Percentiles rank a stretch among this genome's conserved stretches.
Evolutionary conservation across 2,329 filamentous ascomycete species (phyloP).

Genomic region (Lachnellula cervina): DNA sequence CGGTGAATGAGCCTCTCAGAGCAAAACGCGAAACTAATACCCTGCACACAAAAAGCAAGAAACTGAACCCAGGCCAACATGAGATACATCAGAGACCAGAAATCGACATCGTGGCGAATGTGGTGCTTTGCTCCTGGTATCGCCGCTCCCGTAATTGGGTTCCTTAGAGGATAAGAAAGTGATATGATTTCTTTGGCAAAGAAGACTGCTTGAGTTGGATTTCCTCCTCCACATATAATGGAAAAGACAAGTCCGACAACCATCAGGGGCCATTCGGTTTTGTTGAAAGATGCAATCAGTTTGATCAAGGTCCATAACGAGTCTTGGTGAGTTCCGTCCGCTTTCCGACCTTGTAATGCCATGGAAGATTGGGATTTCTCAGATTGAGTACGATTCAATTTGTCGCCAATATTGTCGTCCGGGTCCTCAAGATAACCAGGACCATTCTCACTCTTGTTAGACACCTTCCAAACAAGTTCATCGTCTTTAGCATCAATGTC

Average conservation of each 20-base stretch:
- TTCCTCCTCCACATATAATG: slow-evolving; percentile 73
- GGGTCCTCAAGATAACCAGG: slow-evolving; percentile 48
- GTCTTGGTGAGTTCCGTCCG: slow-evolving; percentile 54
- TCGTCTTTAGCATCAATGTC: slow-evolving; percentile 47
- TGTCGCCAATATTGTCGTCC: slow-evolving; percentile 56
- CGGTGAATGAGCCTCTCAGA: slow-evolving; percentile 83
- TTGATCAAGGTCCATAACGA: slow-evolving; percentile 71
- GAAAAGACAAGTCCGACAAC: slow-evolving; percentile 66
- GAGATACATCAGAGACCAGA: slow-evolving; percentile 86
- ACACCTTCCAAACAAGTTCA: slow-evolving; percentile 45
- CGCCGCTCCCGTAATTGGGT: slow-evolving; percentile 42
- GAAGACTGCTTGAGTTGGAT: slow-evolving; percentile 73
- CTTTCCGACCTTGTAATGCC: slow-evolving; percentile 53
- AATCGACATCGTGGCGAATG: slow-evolving; percentile 67
- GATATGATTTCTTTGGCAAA: slow-evolving; percentile 83
- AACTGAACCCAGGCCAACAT: slow-evolving; percentile 75
- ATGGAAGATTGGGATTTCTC: slow-evolving; percentile 64
- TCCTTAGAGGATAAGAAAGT: slow-evolving; percentile 45
- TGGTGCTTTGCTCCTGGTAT: slow-evolving; percentile 18
- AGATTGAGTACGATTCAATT: slow-evolving; percentile 51
- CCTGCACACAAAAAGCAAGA: slow-evolving; percentile 62
- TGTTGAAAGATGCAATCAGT: slow-evolving; percentile 77
- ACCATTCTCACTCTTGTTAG: slow-evolving; percentile 32
- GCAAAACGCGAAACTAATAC: slow-evolving; percentile 73
- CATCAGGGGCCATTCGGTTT: slow-evolving; percentile 67